These are phyloP conservation scores for Rutidosis leptorrhynchoides DNA, from an alignment of 129 eudicot genomes.

Conservation along the genomic window DNA sequence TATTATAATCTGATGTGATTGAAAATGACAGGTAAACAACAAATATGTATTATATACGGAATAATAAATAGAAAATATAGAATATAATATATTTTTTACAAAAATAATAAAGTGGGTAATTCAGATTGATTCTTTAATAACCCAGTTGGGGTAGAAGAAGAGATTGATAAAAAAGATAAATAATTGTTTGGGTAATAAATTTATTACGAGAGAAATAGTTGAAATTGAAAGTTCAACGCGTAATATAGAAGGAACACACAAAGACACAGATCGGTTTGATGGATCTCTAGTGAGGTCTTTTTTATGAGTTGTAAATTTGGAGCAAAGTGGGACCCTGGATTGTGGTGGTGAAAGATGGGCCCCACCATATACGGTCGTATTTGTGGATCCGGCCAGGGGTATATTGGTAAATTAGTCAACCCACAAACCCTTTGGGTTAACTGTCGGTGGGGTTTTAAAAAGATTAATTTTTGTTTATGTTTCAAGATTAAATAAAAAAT, in stretches of 20 bases:
- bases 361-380: slow-evolving; percentile 43
- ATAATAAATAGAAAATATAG: no score
- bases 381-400: slow-evolving; percentile 31
- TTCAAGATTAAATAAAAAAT: neutral
- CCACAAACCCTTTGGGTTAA: slow-evolving; percentile 14
- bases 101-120: neutral
- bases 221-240: slow-evolving; percentile 78
- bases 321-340: slow-evolving; percentile 31
- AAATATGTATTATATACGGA: neutral
- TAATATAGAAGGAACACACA: slow-evolving; percentile 59
- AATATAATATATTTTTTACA: no score
- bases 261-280: slow-evolving; percentile 40
- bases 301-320: slow-evolving; percentile 36
- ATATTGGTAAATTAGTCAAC: neutral
- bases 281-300: slow-evolving; percentile 35
- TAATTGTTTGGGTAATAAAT: slow-evolving; percentile 13
- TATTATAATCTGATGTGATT: no score
- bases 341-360: slow-evolving; percentile 27
- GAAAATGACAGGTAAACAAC: slow-evolving; percentile 50
- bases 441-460: slow-evolving; percentile 29
- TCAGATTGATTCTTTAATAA: slow-evolving; percentile 35
- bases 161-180: slow-evolving; percentile 29
- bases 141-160: slow-evolving; percentile 39
- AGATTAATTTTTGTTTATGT: neutral
- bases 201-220: slow-evolving; percentile 35